Evolutionary conservation across 1,284 basidiomycete species (phyloP).

Genomic region (Ustilago hordei): DNA sequence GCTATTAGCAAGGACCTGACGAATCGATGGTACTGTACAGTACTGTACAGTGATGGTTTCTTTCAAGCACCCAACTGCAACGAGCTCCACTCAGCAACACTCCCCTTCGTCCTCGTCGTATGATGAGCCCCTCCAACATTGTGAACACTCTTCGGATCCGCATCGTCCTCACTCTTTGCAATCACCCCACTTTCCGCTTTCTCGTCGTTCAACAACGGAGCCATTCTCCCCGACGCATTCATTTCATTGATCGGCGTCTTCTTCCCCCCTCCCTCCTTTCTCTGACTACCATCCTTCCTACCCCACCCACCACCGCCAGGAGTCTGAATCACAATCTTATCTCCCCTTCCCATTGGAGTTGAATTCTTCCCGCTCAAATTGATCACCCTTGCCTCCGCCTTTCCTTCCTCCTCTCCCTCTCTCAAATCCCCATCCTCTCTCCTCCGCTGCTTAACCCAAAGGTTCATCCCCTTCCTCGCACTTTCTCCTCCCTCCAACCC

Average conservation of each 20-base stretch:
- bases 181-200: constrained; percentile 35
- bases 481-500: constrained; percentile 87
- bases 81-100: constrained; percentile 57
- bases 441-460: constrained; percentile 85
- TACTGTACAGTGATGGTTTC: neutral
- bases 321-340: constrained; percentile 84
- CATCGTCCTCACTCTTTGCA: constrained; percentile 18
- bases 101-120: constrained; percentile 50
- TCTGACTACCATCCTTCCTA: constrained; percentile 5
- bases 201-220: constrained; percentile 40
- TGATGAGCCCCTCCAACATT: constrained; percentile 27
- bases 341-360: constrained; percentile 85
- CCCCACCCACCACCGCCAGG: constrained; percentile 96
- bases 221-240: constrained; percentile 49
- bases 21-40: too few relatives aligned
- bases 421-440: constrained; percentile 77
- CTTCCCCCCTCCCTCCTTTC: constrained; percentile 5
- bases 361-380: constrained; percentile 92
- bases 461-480: constrained; percentile 83
- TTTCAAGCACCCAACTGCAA: constrained; percentile 53
- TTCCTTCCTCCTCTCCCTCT: constrained; percentile 50
- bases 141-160: constrained; percentile 21
- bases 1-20: neutral
- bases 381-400: constrained; percentile 74
- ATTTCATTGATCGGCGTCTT: constrained; percentile 39